phyloP scores from a whole-genome alignment of 768 basidiomycete species.

The Tulasnella sp. region DNA sequence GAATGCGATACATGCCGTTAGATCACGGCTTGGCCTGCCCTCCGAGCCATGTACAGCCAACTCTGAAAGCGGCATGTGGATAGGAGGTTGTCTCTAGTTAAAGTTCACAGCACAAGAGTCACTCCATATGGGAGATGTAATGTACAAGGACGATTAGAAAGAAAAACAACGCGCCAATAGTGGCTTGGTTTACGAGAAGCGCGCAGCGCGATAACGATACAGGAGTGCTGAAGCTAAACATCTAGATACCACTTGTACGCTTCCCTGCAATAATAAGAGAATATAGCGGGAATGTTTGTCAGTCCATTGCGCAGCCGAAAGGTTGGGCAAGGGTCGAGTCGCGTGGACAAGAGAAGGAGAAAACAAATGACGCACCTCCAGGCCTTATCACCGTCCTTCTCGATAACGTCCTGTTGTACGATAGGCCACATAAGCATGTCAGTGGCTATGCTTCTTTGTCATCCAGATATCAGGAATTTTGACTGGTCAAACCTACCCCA shows the following conservation, averaged over 20 bases:
- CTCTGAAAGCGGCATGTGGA: background rate
- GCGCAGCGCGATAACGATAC: background rate
- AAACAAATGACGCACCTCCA: conserved; percentile 36
- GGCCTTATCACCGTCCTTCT: conserved; percentile 41
- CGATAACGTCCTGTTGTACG: conserved; percentile 40
- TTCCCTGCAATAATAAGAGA: conserved; percentile 4
- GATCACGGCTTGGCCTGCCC: background rate
- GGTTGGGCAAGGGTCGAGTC: background rate
- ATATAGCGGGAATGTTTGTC: background rate
- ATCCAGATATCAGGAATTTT: background rate
- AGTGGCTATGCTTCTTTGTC: background rate
- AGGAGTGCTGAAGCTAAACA: background rate
- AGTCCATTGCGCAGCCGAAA: background rate
- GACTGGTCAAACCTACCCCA: conserved; percentile 28
- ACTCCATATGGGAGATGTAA: background rate
- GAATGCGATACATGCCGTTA: background rate
- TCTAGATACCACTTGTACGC: conserved; percentile 29
- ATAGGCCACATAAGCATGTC: conserved; percentile 35
- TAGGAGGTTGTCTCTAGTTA: background rate
- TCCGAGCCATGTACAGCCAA: background rate
- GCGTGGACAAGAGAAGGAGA: conserved; percentile 12
- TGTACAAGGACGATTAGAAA: background rate
- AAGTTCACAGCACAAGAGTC: background rate
- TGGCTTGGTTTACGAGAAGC: conserved; percentile 2
- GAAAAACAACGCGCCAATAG: background rate